Conservation (phyloP, 1,139 yeast species). For the Debaryomyces nepalensis region DNA sequence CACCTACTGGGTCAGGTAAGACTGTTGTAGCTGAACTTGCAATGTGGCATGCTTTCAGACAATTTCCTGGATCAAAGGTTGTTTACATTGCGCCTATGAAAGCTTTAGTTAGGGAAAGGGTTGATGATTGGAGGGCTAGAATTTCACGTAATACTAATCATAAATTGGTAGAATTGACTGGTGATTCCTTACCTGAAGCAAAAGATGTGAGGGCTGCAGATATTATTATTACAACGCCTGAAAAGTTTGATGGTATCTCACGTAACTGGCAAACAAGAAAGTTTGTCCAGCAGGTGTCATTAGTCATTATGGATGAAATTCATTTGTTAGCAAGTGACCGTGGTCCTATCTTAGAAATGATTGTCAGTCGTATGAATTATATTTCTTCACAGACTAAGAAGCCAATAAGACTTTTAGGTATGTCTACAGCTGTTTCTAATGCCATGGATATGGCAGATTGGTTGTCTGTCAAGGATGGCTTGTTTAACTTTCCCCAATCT, state of each 20-base stretch:
- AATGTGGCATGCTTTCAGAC: conserved; percentile 91
- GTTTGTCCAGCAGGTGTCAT: conserved; percentile 87
- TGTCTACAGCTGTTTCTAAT: conserved; percentile 97
- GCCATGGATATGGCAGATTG: conserved; percentile 98
- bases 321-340: conserved; percentile 96
- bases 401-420: conserved; percentile 83
- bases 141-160: conserved; percentile 66
- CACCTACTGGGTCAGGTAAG: conserved; percentile 99
- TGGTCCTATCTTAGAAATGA: conserved; percentile 97
- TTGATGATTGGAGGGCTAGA: conserved; percentile 88
- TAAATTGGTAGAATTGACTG: conserved; percentile 88
- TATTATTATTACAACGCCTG: conserved; percentile 95
- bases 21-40: conserved; percentile 97
- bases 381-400: conserved; percentile 75
- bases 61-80: conserved; percentile 79
- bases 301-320: conserved; percentile 97
- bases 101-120: conserved; percentile 95
- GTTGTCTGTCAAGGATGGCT: conserved; percentile 88
- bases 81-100: conserved; percentile 99
- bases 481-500: conserved; percentile 92
- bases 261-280: conserved; percentile 97
- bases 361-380: conserved; percentile 97
- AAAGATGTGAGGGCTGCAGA: conserved; percentile 86
- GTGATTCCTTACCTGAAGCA: conserved; percentile 94
- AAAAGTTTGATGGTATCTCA: conserved; percentile 97